Evolutionary conservation across 2,329 filamentous ascomycete genomes (phyloP), one percentile per base, ranked within the genome.

Genomic region (Alternaria incomplexa): DNA sequence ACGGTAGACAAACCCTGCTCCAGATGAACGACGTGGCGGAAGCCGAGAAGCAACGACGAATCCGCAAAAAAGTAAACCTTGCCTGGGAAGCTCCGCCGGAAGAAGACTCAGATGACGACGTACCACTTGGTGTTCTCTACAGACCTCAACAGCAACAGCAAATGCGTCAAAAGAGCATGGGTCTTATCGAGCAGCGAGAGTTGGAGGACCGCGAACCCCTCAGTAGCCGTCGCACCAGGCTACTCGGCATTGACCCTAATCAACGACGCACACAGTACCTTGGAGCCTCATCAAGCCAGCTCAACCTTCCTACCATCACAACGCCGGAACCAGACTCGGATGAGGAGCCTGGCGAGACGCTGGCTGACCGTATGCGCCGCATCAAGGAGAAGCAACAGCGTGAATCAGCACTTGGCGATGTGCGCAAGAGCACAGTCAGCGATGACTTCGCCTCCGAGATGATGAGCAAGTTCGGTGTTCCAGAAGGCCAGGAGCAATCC

Each of bases 171-270:
- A 89, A 83, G 11, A 91, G 92, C 0, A 78, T 93, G 6, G 92
- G 92, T 5, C 79, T 96, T 59, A 90, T 96, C 84, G 91, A 96
- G 75, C 89, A 88, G 71, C 89, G 93, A 50, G 91, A 96, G 62
- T 82, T 96, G 68, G 96, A 99, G 77, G 96, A 99, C 73, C 96
- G 93, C 58, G 96, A 98, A 77, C 94, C 96, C 0, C 83, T 97
- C 20, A 93, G 91, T 72, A 86, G 86, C 43, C 90, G 94, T 3
- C 89, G 92, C 51, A 91, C 90, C 44, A 87, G 94, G 59, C 84
- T 97, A 7, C 86, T 90, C 46, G 92, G 92, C 40, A 84, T 86
- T 15, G 57, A 72, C 9, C 75, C 79, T 55, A 61, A 56, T 10
- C 77, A 72, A 54, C 72, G 67, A 22, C 58, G 63, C 3, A 65